A percentile compares a stretch with the other conserved stretches of the same genome.
These are phyloP conservation scores for Trypanosoma vivax DNA, from an alignment of 208 protist species.

Conservation along the genomic window DNA sequence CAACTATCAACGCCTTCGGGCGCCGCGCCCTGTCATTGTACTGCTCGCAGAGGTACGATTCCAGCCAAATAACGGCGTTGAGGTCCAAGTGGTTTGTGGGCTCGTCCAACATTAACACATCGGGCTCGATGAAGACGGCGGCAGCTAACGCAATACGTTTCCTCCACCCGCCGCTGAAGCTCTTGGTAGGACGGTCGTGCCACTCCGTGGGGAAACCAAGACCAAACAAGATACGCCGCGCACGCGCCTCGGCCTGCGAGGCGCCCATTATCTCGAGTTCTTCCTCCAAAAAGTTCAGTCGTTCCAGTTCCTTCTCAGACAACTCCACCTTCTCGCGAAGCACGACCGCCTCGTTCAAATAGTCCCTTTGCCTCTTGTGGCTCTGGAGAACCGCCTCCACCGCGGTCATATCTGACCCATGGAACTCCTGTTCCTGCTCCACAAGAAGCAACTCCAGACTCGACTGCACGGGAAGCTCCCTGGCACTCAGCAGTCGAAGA, in stretches of 20 bases:
- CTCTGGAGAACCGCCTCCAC: constrained; percentile 84
- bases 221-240: constrained; percentile 87
- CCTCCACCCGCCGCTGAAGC: constrained; percentile 85
- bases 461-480: constrained; percentile 85
- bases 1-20: constrained; percentile 91
- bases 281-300: constrained; percentile 84
- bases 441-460: constrained; percentile 93
- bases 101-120: constrained; percentile 96
- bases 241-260: constrained; percentile 76
- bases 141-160: constrained; percentile 93
- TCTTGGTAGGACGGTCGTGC: constrained; percentile 84
- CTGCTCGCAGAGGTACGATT: constrained; percentile 79
- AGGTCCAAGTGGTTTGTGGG: constrained; percentile 97
- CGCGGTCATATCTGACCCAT: constrained; percentile 66
- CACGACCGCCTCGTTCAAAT: constrained; percentile 65
- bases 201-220: constrained; percentile 91
- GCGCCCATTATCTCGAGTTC: constrained; percentile 92
- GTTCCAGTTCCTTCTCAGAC: constrained; percentile 55
- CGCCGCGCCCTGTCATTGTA: constrained; percentile 78
- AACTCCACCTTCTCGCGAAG: constrained; percentile 65
- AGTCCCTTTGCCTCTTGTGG: constrained; percentile 86
- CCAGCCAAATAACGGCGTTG: constrained; percentile 93
- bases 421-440: constrained; percentile 95
- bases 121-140: constrained; percentile 92
- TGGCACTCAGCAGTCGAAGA: constrained; percentile 76